Conservation (phyloP, 1,284 basidiomycete genomes). For the Cryptococcus sp. region DNA sequence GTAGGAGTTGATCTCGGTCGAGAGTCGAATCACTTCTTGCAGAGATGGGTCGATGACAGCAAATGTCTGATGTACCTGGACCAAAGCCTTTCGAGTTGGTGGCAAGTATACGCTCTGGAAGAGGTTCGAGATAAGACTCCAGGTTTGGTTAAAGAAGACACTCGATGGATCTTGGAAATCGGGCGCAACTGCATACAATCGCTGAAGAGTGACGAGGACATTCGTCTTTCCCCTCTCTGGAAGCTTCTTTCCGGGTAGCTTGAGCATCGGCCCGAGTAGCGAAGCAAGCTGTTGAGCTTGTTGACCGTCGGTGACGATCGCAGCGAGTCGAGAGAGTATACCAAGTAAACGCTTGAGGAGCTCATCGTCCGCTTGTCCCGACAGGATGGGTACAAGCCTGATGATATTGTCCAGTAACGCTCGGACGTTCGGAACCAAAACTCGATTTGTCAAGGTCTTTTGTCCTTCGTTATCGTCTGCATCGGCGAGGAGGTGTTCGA, state of each 20-base stretch:
- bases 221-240: slow-evolving; percentile 85
- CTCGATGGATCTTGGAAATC: slow-evolving; percentile 58
- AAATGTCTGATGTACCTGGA: slow-evolving; percentile 62
- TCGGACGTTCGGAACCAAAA: slow-evolving; percentile 70
- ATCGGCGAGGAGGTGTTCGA: slow-evolving; percentile 66
- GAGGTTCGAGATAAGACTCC: slow-evolving; percentile 64
- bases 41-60: slow-evolving; percentile 56
- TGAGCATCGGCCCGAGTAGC: slow-evolving; percentile 76
- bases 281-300: slow-evolving; percentile 73
- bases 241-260: slow-evolving; percentile 68
- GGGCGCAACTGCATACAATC: slow-evolving; percentile 68
- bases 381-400: slow-evolving; percentile 60
- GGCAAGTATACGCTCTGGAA: slow-evolving; percentile 72
- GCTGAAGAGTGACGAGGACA: slow-evolving; percentile 70
- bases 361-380: slow-evolving; percentile 57
- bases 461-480: slow-evolving; percentile 37
- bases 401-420: slow-evolving; percentile 70
- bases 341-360: slow-evolving; percentile 76
- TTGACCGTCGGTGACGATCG: slow-evolving; percentile 62
- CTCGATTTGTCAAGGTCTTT: slow-evolving; percentile 50
- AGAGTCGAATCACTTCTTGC: slow-evolving; percentile 54
- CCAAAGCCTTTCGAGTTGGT: slow-evolving; percentile 62
- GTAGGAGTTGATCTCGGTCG: slow-evolving; percentile 78
- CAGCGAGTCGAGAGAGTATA: slow-evolving; percentile 75
- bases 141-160: slow-evolving; percentile 57